phyloP scores from a whole-genome alignment of 2,329 filamentous ascomycete genomes.

The Scorias spongiosa region DNA sequence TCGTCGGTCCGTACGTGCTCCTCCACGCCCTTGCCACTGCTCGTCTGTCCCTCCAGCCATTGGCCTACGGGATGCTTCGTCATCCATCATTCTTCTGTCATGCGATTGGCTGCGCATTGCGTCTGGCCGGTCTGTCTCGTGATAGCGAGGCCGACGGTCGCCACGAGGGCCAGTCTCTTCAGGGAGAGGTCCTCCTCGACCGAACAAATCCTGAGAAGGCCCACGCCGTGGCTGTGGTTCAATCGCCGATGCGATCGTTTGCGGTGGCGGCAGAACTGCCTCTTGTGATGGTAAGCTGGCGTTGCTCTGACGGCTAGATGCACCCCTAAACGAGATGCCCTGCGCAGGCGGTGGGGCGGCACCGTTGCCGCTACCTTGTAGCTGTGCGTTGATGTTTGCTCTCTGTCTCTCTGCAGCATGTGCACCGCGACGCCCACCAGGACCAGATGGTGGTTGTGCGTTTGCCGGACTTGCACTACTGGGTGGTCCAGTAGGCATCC shows the following conservation, averaged over 20 bases:
- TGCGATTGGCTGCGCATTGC: not conserved
- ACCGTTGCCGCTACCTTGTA: constrained; percentile 7
- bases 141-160: not conserved
- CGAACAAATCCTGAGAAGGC: not conserved
- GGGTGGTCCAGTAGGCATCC: not conserved
- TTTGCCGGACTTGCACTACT: not conserved
- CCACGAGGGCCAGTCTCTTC: not conserved
- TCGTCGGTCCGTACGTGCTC: not conserved
- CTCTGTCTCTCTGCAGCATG: constrained; percentile 8
- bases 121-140: not conserved
- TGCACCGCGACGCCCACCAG: not conserved
- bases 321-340: not conserved
- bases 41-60: not conserved
- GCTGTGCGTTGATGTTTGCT: constrained; percentile 14
- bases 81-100: not conserved
- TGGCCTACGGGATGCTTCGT: not conserved
- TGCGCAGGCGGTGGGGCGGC: not conserved
- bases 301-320: not conserved
- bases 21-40: not conserved
- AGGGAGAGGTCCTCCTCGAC: not conserved
- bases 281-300: not conserved
- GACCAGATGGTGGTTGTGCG: not conserved
- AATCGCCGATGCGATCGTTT: not conserved
- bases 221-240: not conserved
- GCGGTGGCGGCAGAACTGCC: not conserved